Conservation (phyloP, 129 eudicot species). For the Flaveria trinervia region DNA sequence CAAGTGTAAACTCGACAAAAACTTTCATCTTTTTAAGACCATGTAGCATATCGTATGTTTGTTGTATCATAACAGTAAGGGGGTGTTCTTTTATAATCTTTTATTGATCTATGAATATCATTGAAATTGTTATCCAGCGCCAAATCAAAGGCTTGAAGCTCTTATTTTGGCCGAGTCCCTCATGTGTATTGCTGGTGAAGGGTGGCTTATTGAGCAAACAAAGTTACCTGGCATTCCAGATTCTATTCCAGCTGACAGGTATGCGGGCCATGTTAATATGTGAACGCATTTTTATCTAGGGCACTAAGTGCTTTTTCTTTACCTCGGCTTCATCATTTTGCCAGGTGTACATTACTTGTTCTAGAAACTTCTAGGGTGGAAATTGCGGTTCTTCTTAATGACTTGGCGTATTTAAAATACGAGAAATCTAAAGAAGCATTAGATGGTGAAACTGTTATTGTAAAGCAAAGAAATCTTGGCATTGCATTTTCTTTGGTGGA, state of each 20-base stretch:
- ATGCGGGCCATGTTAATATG: constrained; percentile 2
- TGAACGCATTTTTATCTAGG: constrained; percentile 12
- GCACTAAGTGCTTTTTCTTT: constrained; percentile 16
- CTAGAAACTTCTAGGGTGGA: constrained; percentile 93
- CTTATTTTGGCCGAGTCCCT: constrained; percentile 71
- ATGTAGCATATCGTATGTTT: not conserved
- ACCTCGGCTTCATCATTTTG: constrained; percentile 14
- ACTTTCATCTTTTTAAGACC: not conserved
- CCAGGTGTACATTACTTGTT: constrained; percentile 90
- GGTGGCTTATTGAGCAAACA: constrained; percentile 69
- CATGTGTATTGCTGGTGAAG: constrained; percentile 70
- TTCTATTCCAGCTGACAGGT: constrained; percentile 79
- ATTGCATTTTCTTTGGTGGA: constrained; percentile 78
- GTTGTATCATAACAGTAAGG: not conserved
- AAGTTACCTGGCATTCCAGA: constrained; percentile 44
- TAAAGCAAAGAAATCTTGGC: constrained; percentile 67
- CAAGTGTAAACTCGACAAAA: not conserved
- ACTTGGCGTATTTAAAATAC: constrained; percentile 72
- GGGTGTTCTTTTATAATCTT: not conserved
- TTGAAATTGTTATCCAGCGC: constrained; percentile 53
- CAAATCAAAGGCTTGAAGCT: constrained; percentile 72
- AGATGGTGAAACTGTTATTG: constrained; percentile 37
- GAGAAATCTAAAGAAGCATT: constrained; percentile 58
- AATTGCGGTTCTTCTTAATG: constrained; percentile 92
- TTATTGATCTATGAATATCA: not conserved